Evolutionary conservation across 371 early-diverging fungal species (phyloP), one percentile per base, ranked within the genome.

Genomic region (Mucor sp.): DNA sequence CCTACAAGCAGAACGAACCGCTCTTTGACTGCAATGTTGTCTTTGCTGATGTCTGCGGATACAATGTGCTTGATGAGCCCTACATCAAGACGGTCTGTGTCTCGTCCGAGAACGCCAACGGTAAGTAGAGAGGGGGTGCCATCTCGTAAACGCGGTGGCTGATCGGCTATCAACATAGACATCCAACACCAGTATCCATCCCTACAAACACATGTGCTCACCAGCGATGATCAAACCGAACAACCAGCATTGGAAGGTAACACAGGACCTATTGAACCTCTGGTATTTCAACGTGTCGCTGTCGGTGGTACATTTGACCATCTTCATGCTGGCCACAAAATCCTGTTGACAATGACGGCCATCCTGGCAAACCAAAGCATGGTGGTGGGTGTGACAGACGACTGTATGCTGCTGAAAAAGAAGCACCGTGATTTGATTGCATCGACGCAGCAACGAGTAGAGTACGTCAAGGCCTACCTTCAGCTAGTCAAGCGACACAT

Each of bases 261-360:
- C 11, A 66, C 56, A 43, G 67, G 59, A 25, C 62, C 67, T 28
- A 62, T 63, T 39, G 59, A 71, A 25, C 71, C 71, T n/a, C 53
- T 60, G 58, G 58, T 59, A 1, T 82, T 81, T 69, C 58, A 71
- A n/a, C 63, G 73, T 41, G 94, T 93, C 0, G 96, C 91, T 0
- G 81, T 97, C 5, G 99, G 99, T 17, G 99, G 99, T 9, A 98
- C 99, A 3, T 99, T 99, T 83, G 99, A 99, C 76, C 97, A 97
- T 71, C 75, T 99, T 50, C 99, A 99, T 70, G 85, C 89, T 2
- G 99, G 98, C 6, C 99, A 99, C 77, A 94, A 95, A 77, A 93
- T 97, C 39, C 77, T 99, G 30, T 79, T 99, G 58, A 90, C 95
- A 1, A 90, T 91, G 78, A 87, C 95, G 0, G 94, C 92, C 0